Evolutionary conservation across 2,329 filamentous ascomycete species (phyloP), one percentile per base, ranked within the genome.

Genomic region (Nemania sp.): DNA sequence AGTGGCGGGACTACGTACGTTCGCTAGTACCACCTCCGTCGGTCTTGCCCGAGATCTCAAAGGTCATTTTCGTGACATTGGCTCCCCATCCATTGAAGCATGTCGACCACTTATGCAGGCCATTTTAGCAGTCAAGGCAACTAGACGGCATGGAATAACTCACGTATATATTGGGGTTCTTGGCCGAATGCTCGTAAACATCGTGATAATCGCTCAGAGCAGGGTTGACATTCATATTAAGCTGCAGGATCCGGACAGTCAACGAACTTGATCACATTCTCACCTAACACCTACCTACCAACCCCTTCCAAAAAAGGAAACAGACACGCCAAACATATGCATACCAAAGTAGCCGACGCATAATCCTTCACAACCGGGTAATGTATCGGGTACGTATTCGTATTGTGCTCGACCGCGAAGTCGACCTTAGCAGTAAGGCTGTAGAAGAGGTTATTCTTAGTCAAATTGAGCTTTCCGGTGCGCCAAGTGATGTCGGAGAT

Each of bases 401-500:
- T 42, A 39, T 46, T 20, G 23, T 58, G 51, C 30, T 57, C 54
- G 8, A 62, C 47, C 0, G 3, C 49, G 14, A 59, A 26, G 20
- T 56, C 51, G 15, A 62, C 46, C 12, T 54, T 61, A 15, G 59
- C 54, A 3, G 5, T 28, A 4, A 61, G 43, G 15, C 41, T 52
- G 8, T 52, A 33, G 9, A 62, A 36, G 28, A 37, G 39, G 9
- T 52, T 45, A 2, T 49, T 24, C 23, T 42, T 28, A 5, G 60
- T 34, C 30, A 62, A 23, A 33, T 54, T 53, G 44, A 62, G 51
- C 24, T 50, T 17, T 3, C 37, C 46, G 7, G 43, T 37, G 24
- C 31, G 43, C 53, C 52, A 61, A 3, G 60, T 61, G 28, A 61
- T 58, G 23, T 61, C 52, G 15, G 48, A 15, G 55, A 62, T 44